A percentile compares a stretch with the other conserved stretches of the same genome.
These are phyloP conservation scores for Yamadazyma songkhlaensis DNA, from an alignment of 1,139 yeast species.

Conservation along the genomic window DNA sequence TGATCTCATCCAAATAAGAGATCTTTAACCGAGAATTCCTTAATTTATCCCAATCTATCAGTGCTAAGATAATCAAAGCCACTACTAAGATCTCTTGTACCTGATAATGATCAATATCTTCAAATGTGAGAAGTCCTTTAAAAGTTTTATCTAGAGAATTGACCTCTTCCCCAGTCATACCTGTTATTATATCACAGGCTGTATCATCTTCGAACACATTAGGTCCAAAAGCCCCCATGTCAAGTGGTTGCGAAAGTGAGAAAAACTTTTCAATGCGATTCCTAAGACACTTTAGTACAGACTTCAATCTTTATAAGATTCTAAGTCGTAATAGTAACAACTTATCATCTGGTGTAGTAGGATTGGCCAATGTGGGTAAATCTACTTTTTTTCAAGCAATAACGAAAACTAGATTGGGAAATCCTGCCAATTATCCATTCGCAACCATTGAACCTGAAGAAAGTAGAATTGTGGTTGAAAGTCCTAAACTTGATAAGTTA, in stretches of 20 bases:
- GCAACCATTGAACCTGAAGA: conserved; percentile 78
- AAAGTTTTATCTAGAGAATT: not conserved
- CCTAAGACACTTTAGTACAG: not conserved
- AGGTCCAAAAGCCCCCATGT: conserved; percentile 18
- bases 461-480: conserved; percentile 57
- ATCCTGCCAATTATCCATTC: conserved; percentile 78
- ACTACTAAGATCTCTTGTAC: conserved; percentile 7
- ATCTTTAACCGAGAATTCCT: conserved; percentile 1
- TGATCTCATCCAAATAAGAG: conserved; percentile 4
- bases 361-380: conserved; percentile 76
- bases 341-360: conserved; percentile 59
- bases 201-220: conserved; percentile 16
- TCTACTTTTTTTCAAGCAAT: conserved; percentile 66
- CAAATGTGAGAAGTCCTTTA: not conserved
- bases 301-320: conserved; percentile 12
- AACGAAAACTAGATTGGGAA: conserved; percentile 67
- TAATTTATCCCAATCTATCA: conserved; percentile 7
- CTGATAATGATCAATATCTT: conserved; percentile 12
- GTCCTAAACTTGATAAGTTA: conserved; percentile 44
- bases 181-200: conserved; percentile 12
- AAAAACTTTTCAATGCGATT: conserved; percentile 4
- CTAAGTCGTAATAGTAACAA: conserved; percentile 58
- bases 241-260: not conserved
- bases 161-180: conserved; percentile 2
- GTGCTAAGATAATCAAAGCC: conserved; percentile 8